A percentile compares a stretch with the other conserved stretches of the same genome.
Evolutionary conservation across 129 eudicot species (phyloP).

Genomic region (Helianthus tuberosus): DNA sequence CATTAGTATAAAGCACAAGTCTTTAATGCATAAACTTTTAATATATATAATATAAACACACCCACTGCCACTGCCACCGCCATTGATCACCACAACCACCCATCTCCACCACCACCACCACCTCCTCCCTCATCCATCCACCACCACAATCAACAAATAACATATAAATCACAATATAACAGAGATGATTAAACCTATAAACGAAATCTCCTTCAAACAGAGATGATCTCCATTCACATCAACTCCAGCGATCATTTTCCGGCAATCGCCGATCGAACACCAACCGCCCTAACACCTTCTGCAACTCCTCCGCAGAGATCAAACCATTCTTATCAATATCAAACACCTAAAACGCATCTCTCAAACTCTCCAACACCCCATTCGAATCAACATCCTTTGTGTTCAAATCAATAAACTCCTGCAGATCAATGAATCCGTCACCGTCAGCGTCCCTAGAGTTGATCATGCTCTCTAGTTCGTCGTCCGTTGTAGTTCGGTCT

Average conservation of each 20-base stretch:
- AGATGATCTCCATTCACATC: slow-evolving; percentile 62
- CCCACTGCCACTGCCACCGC: too few relatives aligned
- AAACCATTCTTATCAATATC: slow-evolving; percentile 66
- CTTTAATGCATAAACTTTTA: too few relatives aligned
- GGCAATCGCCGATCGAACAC: slow-evolving; percentile 58
- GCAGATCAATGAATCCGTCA: slow-evolving; percentile 65
- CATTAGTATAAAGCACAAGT: too few relatives aligned
- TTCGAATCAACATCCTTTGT: slow-evolving; percentile 57
- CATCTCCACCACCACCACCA: too few relatives aligned
- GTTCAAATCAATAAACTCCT: slow-evolving; percentile 64
- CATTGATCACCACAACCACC: too few relatives aligned
- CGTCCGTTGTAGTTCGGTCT: too few relatives aligned
- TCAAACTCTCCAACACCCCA: slow-evolving; percentile 55
- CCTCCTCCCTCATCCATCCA: too few relatives aligned
- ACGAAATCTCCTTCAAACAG: too few relatives aligned
- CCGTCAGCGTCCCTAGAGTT: slow-evolving; percentile 67
- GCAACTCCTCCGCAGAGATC: slow-evolving; percentile 70
- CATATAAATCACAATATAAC: too few relatives aligned
- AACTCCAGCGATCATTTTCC: slow-evolving; percentile 70
- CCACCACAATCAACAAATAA: too few relatives aligned
- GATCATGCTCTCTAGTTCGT: slow-evolving; percentile 52
- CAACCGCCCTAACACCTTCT: slow-evolving; percentile 50
- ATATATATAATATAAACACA: too few relatives aligned
- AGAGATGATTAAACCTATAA: too few relatives aligned
- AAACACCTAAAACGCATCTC: slow-evolving; percentile 59